These are phyloP conservation scores for Trichoderma atroviride DNA, from an alignment of 2,329 filamentous ascomycete species.

Conservation along the genomic window DNA sequence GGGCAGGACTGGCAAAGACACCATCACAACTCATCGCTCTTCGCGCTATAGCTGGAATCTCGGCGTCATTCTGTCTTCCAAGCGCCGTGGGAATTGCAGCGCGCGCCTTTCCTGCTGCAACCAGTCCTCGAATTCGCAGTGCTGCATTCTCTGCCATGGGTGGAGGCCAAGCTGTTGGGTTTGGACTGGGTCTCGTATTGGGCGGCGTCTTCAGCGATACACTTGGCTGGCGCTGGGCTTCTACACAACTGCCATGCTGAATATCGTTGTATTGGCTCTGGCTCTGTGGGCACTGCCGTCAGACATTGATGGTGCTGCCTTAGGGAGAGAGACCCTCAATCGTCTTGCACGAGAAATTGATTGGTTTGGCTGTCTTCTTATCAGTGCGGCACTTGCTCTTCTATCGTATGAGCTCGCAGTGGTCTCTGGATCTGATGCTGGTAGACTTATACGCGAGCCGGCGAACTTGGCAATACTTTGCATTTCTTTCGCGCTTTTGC, in stretches of 20 bases:
- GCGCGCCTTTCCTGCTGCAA: not conserved
- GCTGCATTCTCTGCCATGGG: constrained; percentile 26
- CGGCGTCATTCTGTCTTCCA: constrained; percentile 33
- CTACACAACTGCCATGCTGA: constrained; percentile 34
- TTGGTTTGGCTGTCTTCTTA: constrained; percentile 51
- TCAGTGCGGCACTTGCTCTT: constrained; percentile 45
- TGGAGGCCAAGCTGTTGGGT: constrained; percentile 44
- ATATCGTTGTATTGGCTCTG: constrained; percentile 14
- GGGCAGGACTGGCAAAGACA: not conserved
- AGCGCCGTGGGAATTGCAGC: constrained; percentile 34
- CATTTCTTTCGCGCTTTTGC: constrained; percentile 45
- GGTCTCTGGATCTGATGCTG: constrained; percentile 31
- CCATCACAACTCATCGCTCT: constrained; percentile 33
- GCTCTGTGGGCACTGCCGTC: not conserved
- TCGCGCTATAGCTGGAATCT: constrained; percentile 36
- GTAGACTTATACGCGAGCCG: constrained; percentile 4
- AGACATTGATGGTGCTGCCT: not conserved
- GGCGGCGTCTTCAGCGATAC: constrained; percentile 47
- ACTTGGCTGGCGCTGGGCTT: constrained; percentile 46
- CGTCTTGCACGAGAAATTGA: constrained; percentile 47
- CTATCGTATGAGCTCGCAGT: constrained; percentile 49
- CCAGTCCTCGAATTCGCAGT: not conserved
- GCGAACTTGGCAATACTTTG: constrained; percentile 36
- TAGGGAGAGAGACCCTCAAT: not conserved
- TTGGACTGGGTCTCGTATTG: constrained; percentile 44